These are phyloP conservation scores for Coprinopsis cinerea DNA, from an alignment of 768 basidiomycete genomes.

Conservation along the genomic window DNA sequence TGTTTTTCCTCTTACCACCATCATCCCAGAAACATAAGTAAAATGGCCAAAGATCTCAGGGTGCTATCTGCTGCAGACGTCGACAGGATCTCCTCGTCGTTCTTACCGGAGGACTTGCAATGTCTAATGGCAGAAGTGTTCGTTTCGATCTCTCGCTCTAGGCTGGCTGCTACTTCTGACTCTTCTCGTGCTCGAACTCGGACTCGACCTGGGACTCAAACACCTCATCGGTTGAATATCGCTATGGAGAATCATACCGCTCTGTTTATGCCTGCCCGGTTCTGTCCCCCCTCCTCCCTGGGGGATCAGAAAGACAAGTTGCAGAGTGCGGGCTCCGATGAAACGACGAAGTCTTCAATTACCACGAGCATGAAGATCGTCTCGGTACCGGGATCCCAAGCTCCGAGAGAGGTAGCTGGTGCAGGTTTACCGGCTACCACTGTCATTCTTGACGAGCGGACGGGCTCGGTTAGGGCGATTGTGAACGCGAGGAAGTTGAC, in stretches of 20 bases:
- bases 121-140: constrained; percentile 57
- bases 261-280: constrained; percentile 81
- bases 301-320: background rate
- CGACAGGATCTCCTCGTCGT: constrained; percentile 35
- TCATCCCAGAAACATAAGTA: too few relatives aligned
- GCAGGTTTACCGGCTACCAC: constrained; percentile 74
- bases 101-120: constrained; percentile 43
- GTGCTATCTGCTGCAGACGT: constrained; percentile 62
- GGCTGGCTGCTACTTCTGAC: constrained; percentile 6
- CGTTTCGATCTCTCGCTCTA: constrained; percentile 27
- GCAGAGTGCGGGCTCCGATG: constrained; percentile 29
- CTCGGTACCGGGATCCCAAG: constrained; percentile 70
- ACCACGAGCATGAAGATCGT: constrained; percentile 74
- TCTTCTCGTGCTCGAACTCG: background rate
- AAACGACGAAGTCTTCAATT: background rate
- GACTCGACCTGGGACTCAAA: constrained; percentile 19
- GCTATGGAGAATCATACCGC: constrained; percentile 49
- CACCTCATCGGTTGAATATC: constrained; percentile 59
- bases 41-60: too few relatives aligned
- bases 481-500: constrained; percentile 77
- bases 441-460: constrained; percentile 64
- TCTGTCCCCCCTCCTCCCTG: constrained; percentile 22
- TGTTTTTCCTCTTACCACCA: too few relatives aligned
- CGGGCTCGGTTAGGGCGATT: constrained; percentile 65
- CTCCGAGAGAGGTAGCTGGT: constrained; percentile 29